Evolutionary conservation across 2,329 filamentous ascomycete species (phyloP).

Genomic region (Scedosporium dehoogii): DNA sequence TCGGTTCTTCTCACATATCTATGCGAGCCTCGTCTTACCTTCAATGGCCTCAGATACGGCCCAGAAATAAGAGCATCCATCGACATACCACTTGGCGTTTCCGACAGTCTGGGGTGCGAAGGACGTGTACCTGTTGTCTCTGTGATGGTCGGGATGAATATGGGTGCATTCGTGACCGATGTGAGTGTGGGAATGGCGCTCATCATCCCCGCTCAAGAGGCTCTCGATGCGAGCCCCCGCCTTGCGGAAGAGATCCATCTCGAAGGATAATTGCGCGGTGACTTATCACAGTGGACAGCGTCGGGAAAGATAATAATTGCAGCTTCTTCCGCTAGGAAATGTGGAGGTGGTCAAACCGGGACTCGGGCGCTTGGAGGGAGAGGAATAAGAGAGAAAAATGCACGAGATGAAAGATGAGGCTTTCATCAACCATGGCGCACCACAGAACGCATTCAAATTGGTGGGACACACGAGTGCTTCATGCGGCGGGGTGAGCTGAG

Average conservation of each 20-base stretch:
- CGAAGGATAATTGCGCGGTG: not conserved
- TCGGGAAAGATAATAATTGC: no score
- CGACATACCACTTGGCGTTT: conserved; percentile 81
- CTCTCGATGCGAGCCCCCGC: conserved; percentile 29
- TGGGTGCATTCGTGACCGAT: conserved; percentile 28
- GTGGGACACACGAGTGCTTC: no score
- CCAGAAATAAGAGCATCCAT: conserved; percentile 77
- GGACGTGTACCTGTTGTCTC: conserved; percentile 46
- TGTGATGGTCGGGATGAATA: conserved; percentile 30
- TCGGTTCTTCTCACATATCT: not conserved
- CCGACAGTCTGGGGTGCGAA: conserved; percentile 67
- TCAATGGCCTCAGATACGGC: conserved; percentile 74
- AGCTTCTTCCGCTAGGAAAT: not conserved
- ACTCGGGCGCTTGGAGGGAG: not conserved
- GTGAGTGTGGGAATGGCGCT: conserved; percentile 36
- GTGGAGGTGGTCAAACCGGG: not conserved
- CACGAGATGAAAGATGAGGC: not conserved
- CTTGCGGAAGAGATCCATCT: conserved; percentile 29
- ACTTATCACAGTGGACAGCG: no score
- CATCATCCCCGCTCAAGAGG: conserved; percentile 17
- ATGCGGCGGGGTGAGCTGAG: not conserved
- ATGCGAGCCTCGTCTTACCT: conserved; percentile 24
- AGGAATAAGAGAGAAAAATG: not conserved
- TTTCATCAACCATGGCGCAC: not conserved
- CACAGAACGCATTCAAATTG: not conserved